Percentiles rank a stretch among this genome's conserved stretches.
phyloP scores from a whole-genome alignment of 176 grass and related monocot species.

The Rhipidocladum racemiflorum region DNA sequence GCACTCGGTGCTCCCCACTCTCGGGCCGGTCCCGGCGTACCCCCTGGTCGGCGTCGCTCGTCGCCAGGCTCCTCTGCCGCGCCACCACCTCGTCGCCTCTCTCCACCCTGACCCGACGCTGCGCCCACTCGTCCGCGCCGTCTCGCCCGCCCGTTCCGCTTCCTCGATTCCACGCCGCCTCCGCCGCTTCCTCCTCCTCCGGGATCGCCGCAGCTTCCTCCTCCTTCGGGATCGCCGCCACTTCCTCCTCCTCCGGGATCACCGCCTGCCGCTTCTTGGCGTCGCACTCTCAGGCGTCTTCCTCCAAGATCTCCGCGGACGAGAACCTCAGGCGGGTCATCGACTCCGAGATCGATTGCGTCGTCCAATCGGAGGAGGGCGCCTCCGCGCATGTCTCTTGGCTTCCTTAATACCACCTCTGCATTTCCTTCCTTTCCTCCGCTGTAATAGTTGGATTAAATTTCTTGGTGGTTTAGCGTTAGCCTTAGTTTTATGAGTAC shows the following conservation, averaged over 20 bases:
- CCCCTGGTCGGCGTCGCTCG: conserved; percentile 44
- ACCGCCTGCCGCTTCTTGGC: conserved; percentile 38
- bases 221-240: no score
- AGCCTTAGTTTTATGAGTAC: neutral
- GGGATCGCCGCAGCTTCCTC: no score
- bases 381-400: conserved; percentile 21
- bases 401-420: neutral
- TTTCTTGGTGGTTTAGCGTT: neutral
- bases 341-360: conserved; percentile 68
- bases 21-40: no score
- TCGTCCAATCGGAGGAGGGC: conserved; percentile 32
- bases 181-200: no score
- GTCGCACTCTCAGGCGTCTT: conserved; percentile 2
- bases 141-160: conserved; percentile 11
- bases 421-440: neutral
- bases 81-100: conserved; percentile 18
- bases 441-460: neutral
- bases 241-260: neutral
- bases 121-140: conserved; percentile 13
- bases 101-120: neutral
- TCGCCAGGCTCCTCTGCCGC: conserved; percentile 51
- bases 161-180: neutral
- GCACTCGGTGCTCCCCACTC: no score
- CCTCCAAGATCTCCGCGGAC: conserved; percentile 50
- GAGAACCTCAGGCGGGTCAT: conserved; percentile 59